phyloP scores from a whole-genome alignment of 495 filamentous ascomycete genomes.

The Aspergillus nidulans region DNA sequence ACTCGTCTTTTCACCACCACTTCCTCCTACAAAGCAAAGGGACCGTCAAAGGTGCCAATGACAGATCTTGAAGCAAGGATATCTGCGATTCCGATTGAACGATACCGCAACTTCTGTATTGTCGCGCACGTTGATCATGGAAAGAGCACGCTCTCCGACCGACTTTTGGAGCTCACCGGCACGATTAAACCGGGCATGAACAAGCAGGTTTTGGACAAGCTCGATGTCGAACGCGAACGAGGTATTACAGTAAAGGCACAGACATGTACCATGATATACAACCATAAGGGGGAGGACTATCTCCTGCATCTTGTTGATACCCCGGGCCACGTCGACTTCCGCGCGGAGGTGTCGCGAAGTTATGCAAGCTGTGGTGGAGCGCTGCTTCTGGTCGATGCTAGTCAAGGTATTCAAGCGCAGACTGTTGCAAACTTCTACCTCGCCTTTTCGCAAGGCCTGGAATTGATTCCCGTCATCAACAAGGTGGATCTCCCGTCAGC shows the following conservation, averaged over 20 bases:
- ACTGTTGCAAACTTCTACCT: constrained; percentile 98
- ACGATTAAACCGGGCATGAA: constrained; percentile 84
- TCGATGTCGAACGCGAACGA: constrained; percentile 92
- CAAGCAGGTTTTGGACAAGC: constrained; percentile 93
- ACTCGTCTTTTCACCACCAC: constrained; percentile 40
- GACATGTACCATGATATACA: constrained; percentile 96
- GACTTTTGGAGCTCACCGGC: constrained; percentile 89
- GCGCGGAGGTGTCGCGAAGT: constrained; percentile 88
- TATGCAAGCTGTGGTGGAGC: constrained; percentile 96
- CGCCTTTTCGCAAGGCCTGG: constrained; percentile 84
- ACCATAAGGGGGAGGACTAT: constrained; percentile 79
- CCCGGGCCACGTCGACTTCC: constrained; percentile 95
- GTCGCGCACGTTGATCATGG: constrained; percentile 99
- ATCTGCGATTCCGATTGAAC: constrained; percentile 78
- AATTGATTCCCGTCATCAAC: constrained; percentile 88
- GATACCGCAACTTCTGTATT: constrained; percentile 95
- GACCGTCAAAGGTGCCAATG: constrained; percentile 18
- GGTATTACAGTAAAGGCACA: constrained; percentile 99
- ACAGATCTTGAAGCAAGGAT: constrained; percentile 76
- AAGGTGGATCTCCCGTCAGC: constrained; percentile 91
- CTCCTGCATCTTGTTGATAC: constrained; percentile 94
- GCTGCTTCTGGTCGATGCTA: constrained; percentile 86
- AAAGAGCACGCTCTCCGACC: constrained; percentile 89
- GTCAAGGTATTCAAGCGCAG: constrained; percentile 88
- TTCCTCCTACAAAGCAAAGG: constrained; percentile 31